A percentile compares a stretch with the other conserved stretches of the same genome.
Conservation (phyloP, 108 stramenopile genomes). For the Stephanodiscus triporus region DNA sequence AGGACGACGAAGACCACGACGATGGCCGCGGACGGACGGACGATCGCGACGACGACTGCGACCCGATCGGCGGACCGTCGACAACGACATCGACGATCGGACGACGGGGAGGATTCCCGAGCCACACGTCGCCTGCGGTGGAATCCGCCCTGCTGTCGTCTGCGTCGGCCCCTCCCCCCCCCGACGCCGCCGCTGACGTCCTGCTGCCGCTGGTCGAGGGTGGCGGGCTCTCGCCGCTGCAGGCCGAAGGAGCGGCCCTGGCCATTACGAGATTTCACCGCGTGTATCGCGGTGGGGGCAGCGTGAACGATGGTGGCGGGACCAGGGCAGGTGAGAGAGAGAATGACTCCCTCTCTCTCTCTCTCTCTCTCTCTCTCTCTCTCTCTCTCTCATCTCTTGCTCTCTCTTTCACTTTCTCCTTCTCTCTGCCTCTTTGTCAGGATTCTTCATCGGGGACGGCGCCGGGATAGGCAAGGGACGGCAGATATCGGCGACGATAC, state of each 20-base stretch:
- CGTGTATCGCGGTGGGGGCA: constrained; percentile 26
- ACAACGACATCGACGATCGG: too few species aligned
- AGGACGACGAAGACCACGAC: constrained; percentile 4
- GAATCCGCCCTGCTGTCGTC: constrained; percentile 60
- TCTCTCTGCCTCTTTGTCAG: constrained; percentile 8
- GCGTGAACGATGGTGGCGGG: too few species aligned
- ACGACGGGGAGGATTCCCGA: too few species aligned
- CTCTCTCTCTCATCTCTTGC: neutral
- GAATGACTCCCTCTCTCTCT: neutral
- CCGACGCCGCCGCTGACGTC: constrained; percentile 25
- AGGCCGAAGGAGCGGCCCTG: constrained; percentile 61
- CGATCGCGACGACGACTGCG: too few species aligned
- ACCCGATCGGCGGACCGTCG: neutral
- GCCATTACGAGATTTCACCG: constrained; percentile 54
- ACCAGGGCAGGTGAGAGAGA: constrained; percentile 17
- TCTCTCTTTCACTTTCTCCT: neutral
- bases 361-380: neutral
- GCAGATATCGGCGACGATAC: constrained; percentile 61
- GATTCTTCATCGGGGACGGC: constrained; percentile 90
- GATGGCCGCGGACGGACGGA: neutral
- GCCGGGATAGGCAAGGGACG: constrained; percentile 88
- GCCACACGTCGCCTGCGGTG: constrained; percentile 54
- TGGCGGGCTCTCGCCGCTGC: constrained; percentile 55
- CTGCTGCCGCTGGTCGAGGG: constrained; percentile 32
- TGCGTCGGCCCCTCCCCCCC: constrained; percentile 34